Conservation (phyloP, 257 asterid species). For the Nicotiana knightiana region DNA sequence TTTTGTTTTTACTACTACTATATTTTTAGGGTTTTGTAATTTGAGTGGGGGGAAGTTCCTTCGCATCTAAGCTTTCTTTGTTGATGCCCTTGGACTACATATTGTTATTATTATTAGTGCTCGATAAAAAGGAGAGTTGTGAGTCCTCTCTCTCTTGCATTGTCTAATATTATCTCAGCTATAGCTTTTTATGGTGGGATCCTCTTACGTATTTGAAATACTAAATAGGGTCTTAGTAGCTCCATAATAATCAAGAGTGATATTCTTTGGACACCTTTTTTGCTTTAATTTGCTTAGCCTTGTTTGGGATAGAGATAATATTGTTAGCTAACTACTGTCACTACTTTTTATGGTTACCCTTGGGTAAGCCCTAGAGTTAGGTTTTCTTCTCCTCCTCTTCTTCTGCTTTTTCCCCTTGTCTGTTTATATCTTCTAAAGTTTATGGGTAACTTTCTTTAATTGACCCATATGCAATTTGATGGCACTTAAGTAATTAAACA, state of each 20-base stretch:
- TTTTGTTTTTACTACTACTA: slow-evolving; percentile 25
- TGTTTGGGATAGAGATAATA: neutral
- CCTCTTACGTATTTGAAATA: slow-evolving; percentile 13
- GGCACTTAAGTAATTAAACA: neutral
- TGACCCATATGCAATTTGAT: slow-evolving; percentile 1
- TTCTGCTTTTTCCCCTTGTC: neutral
- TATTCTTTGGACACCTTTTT: slow-evolving; percentile 1
- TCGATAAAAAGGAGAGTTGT: slow-evolving; percentile 19
- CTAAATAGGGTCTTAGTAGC: slow-evolving; percentile 7
- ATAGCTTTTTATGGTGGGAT: slow-evolving; percentile 11
- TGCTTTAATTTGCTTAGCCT: neutral
- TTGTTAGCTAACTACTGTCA: neutral
- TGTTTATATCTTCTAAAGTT: slow-evolving; percentile 5
- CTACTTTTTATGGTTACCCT: neutral
- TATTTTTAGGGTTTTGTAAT: slow-evolving; percentile 26
- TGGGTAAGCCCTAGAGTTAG: neutral
- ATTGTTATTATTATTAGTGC: slow-evolving; percentile 17
- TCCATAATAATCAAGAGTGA: slow-evolving; percentile 4
- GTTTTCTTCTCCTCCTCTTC: neutral
- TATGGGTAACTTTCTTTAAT: slow-evolving; percentile 1
- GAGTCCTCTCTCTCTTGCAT: slow-evolving; percentile 24
- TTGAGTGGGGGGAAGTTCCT: slow-evolving; percentile 35
- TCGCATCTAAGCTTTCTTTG: slow-evolving; percentile 33
- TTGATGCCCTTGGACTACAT: slow-evolving; percentile 7
- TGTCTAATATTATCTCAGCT: slow-evolving; percentile 3